Conservation (phyloP, 257 asterid species). For the Asclepias syriaca region DNA sequence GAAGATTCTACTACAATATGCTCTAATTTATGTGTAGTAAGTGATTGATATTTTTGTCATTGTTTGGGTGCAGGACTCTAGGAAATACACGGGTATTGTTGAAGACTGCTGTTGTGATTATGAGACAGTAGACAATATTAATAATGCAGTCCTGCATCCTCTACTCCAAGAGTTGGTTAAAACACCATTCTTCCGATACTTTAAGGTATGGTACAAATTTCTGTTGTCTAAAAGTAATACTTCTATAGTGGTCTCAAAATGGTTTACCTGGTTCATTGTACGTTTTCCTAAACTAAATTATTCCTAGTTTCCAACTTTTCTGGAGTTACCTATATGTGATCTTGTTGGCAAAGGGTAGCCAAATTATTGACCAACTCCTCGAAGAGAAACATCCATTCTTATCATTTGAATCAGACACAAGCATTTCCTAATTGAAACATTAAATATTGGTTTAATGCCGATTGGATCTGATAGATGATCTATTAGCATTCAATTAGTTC, state of each 20-base stretch:
- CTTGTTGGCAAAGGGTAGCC: not conserved
- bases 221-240: slow-evolving; percentile 3
- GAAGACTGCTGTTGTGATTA: slow-evolving; percentile 99
- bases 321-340: not conserved
- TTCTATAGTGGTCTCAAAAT: not conserved
- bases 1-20: not conserved
- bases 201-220: slow-evolving; percentile 50
- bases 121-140: slow-evolving; percentile 80
- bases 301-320: not conserved
- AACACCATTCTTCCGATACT: slow-evolving; percentile 90
- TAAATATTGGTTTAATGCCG: not conserved
- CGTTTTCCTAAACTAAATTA: not conserved
- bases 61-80: slow-evolving; percentile 58
- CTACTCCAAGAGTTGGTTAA: slow-evolving; percentile 79
- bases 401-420: not conserved
- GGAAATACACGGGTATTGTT: slow-evolving; percentile 80
- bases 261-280: not conserved
- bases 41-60: not conserved
- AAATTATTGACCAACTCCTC: not conserved
- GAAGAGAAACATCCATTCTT: not conserved
- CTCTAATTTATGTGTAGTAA: not conserved
- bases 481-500: too few relatives aligned
- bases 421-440: not conserved
- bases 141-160: slow-evolving; percentile 75
- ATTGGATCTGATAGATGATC: not conserved